A percentile compares a stretch with the other conserved stretches of the same genome.
Evolutionary conservation across 805 yeast species (phyloP).

Genomic region (Cyberlindnera saturnus): DNA sequence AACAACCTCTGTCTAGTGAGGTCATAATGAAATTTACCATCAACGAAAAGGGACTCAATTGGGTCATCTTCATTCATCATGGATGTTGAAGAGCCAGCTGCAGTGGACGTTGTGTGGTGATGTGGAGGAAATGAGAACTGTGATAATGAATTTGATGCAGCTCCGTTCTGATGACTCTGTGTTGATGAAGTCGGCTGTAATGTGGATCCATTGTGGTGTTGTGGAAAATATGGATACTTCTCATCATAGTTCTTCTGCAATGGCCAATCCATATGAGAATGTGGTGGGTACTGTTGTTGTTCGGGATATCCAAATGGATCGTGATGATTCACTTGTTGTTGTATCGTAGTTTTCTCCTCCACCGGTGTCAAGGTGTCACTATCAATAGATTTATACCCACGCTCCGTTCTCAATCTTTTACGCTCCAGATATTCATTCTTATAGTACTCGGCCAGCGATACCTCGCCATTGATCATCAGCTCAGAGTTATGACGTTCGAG

Average conservation of each 20-base stretch:
- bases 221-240: neutral
- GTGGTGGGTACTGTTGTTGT: conserved; percentile 8
- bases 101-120: neutral
- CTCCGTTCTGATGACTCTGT: neutral
- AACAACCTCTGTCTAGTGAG: conserved; percentile 11
- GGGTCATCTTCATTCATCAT: conserved; percentile 1
- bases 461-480: conserved; percentile 17
- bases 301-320: conserved; percentile 1
- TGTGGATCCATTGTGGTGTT: neutral
- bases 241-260: neutral
- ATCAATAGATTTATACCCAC: conserved; percentile 11
- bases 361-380: conserved; percentile 6
- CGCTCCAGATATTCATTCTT: conserved; percentile 23
- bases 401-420: conserved; percentile 19
- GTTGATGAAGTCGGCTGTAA: conserved; percentile 4
- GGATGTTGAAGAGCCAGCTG: neutral
- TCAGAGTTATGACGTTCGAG: conserved; percentile 24
- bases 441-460: conserved; percentile 22
- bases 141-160: conserved; percentile 3
- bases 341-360: conserved; percentile 4
- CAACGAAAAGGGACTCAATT: conserved; percentile 12
- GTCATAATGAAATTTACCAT: conserved; percentile 20
- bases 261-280: neutral
- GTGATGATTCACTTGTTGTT: conserved; percentile 4
- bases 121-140: neutral